Evolutionary conservation across 768 basidiomycete genomes (phyloP), one percentile per base, ranked within the genome.

Genomic region (Serendipita indica): DNA sequence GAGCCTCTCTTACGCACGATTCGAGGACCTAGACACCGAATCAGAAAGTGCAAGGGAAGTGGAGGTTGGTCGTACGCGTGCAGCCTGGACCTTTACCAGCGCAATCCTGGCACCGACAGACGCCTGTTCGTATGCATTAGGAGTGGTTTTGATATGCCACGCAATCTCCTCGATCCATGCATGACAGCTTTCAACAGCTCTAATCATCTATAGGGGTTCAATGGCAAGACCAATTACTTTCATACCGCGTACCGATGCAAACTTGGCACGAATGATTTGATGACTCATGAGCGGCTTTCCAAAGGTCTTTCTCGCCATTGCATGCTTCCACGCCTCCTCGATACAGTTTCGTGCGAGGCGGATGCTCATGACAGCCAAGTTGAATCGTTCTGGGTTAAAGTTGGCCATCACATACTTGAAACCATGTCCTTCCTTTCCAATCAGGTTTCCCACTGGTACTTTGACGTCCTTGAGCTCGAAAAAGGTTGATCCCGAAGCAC

Each of bases 371-470:
- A 39, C 39, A 4, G 62, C 62, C 22, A 63, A 46, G 22, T 46
- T 32, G 37, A 62, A 54, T 18, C 63, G 58, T 46, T 63, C 63
- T 13, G 62, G 62, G 32, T 64, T 63, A 59, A 67, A 66, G 63
- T 68, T 69, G 16, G 66, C 63, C 57, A 67, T 64, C 45, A 69
- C 61, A 33, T 62, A 41, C 39, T 58, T 46, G 57, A 69, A 69
- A 2, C 65, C 69, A 18, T 65, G 32, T 34, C 62, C 63, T 57
- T 66, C 58, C 33, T 62, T 22, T 25, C 69, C 69, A 32, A 70
- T 49, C 22, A 68, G 37, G 60, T 70, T 68, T 37, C 62, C 65
- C 1, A 62, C 62, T 2, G 68, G 68, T 1, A 70, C 69, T 28
- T 62, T 46, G 54, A 68, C 66, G 33, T 68, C 66, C 39, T 64